Conservation (phyloP, 2,329 filamentous ascomycete species). For the Pseudonectria foliicola region DNA sequence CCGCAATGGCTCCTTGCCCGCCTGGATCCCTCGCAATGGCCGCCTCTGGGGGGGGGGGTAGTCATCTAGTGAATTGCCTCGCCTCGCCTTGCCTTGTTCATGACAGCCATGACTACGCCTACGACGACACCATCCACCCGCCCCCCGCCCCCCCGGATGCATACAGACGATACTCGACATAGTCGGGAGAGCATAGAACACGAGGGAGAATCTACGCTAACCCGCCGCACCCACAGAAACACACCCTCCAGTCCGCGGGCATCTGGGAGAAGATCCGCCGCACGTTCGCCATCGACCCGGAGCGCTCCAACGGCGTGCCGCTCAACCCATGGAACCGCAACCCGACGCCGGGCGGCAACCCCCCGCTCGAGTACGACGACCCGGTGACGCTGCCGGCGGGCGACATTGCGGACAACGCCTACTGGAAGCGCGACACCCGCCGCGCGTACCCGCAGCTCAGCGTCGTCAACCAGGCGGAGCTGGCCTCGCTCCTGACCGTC, state of each 20-base stretch:
- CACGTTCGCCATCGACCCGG: slow-evolving; percentile 71
- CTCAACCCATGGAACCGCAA: slow-evolving; percentile 89
- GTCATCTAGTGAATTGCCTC: too few relatives aligned
- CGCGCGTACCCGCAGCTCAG: slow-evolving; percentile 75
- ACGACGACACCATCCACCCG: too few relatives aligned
- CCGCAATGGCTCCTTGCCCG: background rate
- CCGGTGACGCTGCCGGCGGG: slow-evolving; percentile 51
- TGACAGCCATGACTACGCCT: too few relatives aligned
- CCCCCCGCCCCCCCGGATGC: slow-evolving; percentile 9
- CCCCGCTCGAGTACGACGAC: slow-evolving; percentile 30
- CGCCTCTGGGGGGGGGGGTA: background rate
- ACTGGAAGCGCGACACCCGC: slow-evolving; percentile 85
- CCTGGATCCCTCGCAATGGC: slow-evolving; percentile 16
- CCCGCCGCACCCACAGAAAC: slow-evolving; percentile 62
- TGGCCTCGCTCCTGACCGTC: slow-evolving; percentile 76
- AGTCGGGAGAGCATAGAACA: too few relatives aligned
- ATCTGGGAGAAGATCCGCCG: slow-evolving; percentile 81
- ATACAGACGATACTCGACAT: too few relatives aligned
- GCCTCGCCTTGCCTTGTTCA: too few relatives aligned
- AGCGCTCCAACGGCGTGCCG: slow-evolving; percentile 85
- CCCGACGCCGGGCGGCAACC: slow-evolving; percentile 51
- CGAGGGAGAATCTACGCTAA: too few relatives aligned
- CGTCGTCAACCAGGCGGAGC: slow-evolving; percentile 75
- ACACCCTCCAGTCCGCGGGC: slow-evolving; percentile 83
- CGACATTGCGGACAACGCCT: slow-evolving; percentile 37